A percentile compares a stretch with the other conserved stretches of the same genome.
Conservation (phyloP, 352 stramenopile species). For the Phytophthora quininea region DNA sequence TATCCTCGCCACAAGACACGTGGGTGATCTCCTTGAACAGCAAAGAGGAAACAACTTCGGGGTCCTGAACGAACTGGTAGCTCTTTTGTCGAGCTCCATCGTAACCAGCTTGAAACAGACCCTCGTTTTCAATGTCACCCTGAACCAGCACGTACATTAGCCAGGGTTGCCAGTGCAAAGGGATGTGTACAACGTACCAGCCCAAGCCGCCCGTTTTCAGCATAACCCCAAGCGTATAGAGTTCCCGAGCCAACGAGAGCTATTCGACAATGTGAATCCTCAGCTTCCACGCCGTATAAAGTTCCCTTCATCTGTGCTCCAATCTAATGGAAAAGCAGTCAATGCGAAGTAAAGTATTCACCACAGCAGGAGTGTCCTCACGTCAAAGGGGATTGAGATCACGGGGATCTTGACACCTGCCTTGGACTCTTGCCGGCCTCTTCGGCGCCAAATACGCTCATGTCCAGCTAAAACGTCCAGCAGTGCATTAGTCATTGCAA, state of each 20-base stretch:
- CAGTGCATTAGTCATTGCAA: slow-evolving; percentile 1
- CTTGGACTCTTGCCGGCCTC: slow-evolving; percentile 45
- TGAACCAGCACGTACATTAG: slow-evolving; percentile 15
- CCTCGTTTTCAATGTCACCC: slow-evolving; percentile 75
- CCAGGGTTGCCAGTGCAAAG: not conserved
- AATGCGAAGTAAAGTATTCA: not conserved
- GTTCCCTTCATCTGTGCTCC: slow-evolving; percentile 52
- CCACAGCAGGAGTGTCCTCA: slow-evolving; percentile 8
- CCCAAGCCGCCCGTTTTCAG: slow-evolving; percentile 66
- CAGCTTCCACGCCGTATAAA: slow-evolving; percentile 43
- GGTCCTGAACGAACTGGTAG: slow-evolving; percentile 62
- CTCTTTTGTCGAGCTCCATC: slow-evolving; percentile 68
- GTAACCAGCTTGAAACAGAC: slow-evolving; percentile 68
- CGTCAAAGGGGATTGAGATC: slow-evolving; percentile 61
- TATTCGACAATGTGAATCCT: slow-evolving; percentile 57
- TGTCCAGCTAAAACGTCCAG: slow-evolving; percentile 40
- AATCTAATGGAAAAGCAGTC: slow-evolving; percentile 21
- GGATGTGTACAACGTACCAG: slow-evolving; percentile 38
- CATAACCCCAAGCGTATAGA: slow-evolving; percentile 77
- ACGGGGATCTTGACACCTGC: slow-evolving; percentile 71
- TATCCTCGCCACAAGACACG: slow-evolving; percentile 68
- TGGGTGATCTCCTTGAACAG: slow-evolving; percentile 51
- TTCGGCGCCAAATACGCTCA: slow-evolving; percentile 46
- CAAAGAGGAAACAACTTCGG: slow-evolving; percentile 56
- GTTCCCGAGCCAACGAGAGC: slow-evolving; percentile 45